Percentiles rank a stretch among this genome's conserved stretches.
These are phyloP conservation scores for Vigna angularis DNA, from an alignment of 306 rosid species.

Conservation along the genomic window DNA sequence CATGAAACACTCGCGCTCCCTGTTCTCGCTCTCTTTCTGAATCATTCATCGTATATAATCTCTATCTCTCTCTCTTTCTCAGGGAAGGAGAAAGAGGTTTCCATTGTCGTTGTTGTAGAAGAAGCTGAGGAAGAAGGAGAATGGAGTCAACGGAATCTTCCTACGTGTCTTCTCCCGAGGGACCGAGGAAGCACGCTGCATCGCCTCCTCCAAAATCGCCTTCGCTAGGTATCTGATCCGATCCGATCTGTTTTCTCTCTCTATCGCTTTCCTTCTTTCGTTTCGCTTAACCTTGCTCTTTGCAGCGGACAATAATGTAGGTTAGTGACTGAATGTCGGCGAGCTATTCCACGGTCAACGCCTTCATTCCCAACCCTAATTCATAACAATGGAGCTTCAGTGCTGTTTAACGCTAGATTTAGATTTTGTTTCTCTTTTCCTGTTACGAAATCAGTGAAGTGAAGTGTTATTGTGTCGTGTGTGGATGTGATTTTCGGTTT, in stretches of 20 bases:
- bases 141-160: constrained; percentile 98
- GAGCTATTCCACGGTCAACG: constrained; percentile 46
- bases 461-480: neutral
- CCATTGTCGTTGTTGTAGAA: neutral
- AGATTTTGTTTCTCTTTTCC: neutral
- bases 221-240: constrained; percentile 68
- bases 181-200: constrained; percentile 67
- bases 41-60: constrained; percentile 5
- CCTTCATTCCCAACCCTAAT: constrained; percentile 45
- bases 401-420: constrained; percentile 41
- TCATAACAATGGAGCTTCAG: neutral
- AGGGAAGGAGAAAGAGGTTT: constrained; percentile 47
- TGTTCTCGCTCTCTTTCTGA: constrained; percentile 31
- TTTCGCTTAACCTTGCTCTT: constrained; percentile 4
- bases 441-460: neutral
- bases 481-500: constrained; percentile 19
- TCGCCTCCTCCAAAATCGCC: constrained; percentile 85
- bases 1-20: constrained; percentile 11
- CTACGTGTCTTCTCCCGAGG: constrained; percentile 93
- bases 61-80: constrained; percentile 43
- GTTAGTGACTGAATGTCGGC: constrained; percentile 38
- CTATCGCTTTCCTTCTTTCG: neutral
- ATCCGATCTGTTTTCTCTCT: constrained; percentile 69
- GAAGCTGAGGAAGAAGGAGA: constrained; percentile 29
- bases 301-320: constrained; percentile 30